Conservation (phyloP, 345 rosid genomes). For the Euphorbia peplus region DNA sequence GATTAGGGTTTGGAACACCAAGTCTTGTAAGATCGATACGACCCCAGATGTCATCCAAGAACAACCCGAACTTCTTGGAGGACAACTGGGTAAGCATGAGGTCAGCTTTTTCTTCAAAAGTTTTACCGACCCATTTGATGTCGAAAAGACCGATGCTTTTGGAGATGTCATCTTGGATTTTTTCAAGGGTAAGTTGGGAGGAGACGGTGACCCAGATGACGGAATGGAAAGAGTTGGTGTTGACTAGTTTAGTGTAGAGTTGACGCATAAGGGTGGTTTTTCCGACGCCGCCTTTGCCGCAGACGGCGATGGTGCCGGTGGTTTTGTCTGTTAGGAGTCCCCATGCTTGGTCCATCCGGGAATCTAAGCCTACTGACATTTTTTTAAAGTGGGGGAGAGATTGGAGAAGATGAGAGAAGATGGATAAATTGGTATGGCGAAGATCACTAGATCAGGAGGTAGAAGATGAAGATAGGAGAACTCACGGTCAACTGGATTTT, state of each 20-base stretch:
- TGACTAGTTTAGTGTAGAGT: background rate
- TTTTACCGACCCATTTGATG: background rate
- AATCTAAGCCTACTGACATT: background rate
- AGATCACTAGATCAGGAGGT: no score
- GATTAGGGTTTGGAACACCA: background rate
- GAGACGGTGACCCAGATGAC: background rate
- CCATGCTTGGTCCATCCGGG: background rate
- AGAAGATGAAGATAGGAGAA: no score
- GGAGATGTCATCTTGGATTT: background rate
- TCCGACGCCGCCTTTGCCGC: background rate
- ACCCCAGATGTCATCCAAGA: background rate
- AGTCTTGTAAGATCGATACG: background rate
- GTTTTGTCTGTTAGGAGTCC: background rate
- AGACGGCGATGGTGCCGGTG: background rate
- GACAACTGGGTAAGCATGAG: background rate
- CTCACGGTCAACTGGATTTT: no score
- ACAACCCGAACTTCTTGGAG: background rate
- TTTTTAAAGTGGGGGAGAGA: background rate
- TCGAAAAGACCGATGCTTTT: background rate
- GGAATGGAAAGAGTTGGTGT: background rate
- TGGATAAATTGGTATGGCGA: no score
- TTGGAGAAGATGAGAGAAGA: no score
- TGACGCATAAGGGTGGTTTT: background rate
- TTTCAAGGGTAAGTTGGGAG: background rate
- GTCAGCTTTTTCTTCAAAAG: background rate